Percentiles rank a stretch among this genome's conserved stretches.
Conservation (phyloP, 106 monocot genomes). For the Allium fistulosum region DNA sequence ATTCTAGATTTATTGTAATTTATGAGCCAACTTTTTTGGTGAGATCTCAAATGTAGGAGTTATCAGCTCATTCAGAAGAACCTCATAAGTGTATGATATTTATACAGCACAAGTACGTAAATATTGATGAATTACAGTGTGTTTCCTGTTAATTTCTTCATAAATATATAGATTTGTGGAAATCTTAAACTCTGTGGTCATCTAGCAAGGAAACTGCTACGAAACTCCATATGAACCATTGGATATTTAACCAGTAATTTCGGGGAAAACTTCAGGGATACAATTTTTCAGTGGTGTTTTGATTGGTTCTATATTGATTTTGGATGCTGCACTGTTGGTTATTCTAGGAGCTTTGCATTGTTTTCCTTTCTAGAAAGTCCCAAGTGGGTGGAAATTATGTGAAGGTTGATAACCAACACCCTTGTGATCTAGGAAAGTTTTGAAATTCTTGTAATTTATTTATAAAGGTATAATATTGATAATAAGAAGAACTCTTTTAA, state of each 20-base stretch:
- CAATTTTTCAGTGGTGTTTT: constrained; percentile 75
- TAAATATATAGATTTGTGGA: constrained; percentile 41
- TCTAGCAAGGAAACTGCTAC: constrained; percentile 57
- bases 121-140: too few species aligned
- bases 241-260: constrained; percentile 28
- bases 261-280: constrained; percentile 39
- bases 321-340: constrained; percentile 44
- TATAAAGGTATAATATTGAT: too few species aligned
- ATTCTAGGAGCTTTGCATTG: constrained; percentile 80
- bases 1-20: constrained; percentile 34
- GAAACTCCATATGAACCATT: constrained; percentile 28
- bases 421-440: constrained; percentile 41
- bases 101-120: neutral
- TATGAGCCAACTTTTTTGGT: constrained; percentile 94
- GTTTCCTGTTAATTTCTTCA: neutral
- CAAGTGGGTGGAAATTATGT: constrained; percentile 49
- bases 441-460: too few species aligned
- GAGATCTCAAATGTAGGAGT: constrained; percentile 89
- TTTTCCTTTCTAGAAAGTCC: constrained; percentile 71
- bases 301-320: too few species aligned
- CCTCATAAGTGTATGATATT: constrained; percentile 46
- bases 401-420: constrained; percentile 60
- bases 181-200: constrained; percentile 90
- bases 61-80: constrained; percentile 64
- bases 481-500: too few species aligned